phyloP scores from a whole-genome alignment of 108 stramenopile genomes.

The Pseudonitzschia pungens region DNA sequence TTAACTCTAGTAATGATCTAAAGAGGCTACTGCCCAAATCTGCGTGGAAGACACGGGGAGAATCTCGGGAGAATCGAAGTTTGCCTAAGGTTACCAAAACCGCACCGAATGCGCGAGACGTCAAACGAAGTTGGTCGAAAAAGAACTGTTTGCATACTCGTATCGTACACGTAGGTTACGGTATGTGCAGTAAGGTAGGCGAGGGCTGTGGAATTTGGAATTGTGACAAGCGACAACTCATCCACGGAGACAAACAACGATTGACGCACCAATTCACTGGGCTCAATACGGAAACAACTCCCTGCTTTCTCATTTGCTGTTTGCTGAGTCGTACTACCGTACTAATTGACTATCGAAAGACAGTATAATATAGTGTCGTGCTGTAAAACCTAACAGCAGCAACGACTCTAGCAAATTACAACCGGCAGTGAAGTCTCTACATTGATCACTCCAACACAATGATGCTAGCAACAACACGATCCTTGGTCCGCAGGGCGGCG shows the following conservation, averaged over 20 bases:
- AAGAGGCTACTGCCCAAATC: no score
- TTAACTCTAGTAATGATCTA: no score
- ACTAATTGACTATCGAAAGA: no score
- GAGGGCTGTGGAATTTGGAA: background rate
- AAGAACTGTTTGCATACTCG: background rate
- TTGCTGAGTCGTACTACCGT: no score
- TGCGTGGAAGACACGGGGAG: no score
- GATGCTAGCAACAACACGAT: slow-evolving; percentile 8
- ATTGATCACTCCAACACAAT: background rate
- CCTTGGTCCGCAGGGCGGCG: slow-evolving; percentile 6
- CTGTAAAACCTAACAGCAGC: background rate
- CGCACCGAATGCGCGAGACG: background rate
- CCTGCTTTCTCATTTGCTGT: no score
- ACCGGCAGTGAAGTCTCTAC: background rate
- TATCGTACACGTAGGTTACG: no score
- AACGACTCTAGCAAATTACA: background rate
- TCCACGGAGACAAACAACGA: background rate
- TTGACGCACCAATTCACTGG: background rate
- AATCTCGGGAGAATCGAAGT: no score
- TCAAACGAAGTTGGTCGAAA: slow-evolving; percentile 1
- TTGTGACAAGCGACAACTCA: background rate
- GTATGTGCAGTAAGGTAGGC: no score
- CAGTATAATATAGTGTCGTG: no score
- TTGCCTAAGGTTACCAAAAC: background rate
- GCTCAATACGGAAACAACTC: no score